Evolutionary conservation across 78 protist species (phyloP).

Genomic region (Dictyostelium firmibasis): DNA sequence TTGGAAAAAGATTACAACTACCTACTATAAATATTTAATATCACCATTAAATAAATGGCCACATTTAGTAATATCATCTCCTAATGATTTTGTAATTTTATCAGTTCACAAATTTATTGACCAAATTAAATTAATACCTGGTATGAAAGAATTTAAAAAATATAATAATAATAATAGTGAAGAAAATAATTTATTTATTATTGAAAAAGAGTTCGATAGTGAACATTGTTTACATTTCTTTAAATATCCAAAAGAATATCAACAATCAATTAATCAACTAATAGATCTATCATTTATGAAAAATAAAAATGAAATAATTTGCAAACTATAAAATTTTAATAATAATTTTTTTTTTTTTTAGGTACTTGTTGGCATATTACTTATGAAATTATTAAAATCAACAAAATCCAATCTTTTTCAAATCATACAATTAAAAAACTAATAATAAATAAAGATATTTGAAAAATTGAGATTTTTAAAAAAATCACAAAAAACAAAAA

Average conservation of each 20-base stretch:
- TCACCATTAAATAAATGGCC: neutral
- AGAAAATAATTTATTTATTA: neutral
- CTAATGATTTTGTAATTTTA: neutral
- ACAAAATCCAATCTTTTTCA: no score
- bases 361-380: no score
- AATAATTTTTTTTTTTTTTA: no score
- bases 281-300: neutral
- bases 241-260: neutral
- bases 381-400: no score
- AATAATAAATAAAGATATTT: no score
- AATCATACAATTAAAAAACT: no score
- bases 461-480: no score
- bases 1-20: neutral
- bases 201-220: neutral
- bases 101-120: neutral
- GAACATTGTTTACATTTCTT: neutral
- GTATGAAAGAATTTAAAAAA: neutral
- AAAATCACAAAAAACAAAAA: no score
- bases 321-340: neutral
- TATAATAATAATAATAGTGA: neutral
- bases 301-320: neutral
- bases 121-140: neutral
- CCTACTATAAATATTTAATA: neutral
- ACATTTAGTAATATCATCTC: neutral
- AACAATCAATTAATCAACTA: neutral